phyloP scores from a whole-genome alignment of 352 stramenopile genomes.

The Globisporangium solare region DNA sequence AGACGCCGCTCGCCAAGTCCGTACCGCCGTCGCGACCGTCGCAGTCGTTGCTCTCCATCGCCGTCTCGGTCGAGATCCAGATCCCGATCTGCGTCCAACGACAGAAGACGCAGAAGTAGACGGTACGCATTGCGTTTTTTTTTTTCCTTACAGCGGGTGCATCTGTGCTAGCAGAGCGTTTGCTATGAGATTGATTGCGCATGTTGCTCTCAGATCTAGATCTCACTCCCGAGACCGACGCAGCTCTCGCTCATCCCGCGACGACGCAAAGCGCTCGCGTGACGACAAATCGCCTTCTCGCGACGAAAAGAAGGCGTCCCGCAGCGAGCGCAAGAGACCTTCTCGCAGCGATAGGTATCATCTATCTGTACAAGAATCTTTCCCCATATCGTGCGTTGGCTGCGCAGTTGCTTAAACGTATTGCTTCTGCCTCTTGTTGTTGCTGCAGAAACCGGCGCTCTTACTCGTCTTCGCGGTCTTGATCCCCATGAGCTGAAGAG shows the following conservation, averaged over 20 bases:
- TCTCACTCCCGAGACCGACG: slow-evolving; percentile 4
- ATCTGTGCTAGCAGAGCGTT: not conserved
- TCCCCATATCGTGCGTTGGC: too few relatives aligned
- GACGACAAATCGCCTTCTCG: slow-evolving; percentile 6
- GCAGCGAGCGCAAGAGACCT: not conserved
- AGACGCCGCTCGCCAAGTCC: slow-evolving; percentile 11
- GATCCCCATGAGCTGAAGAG: not conserved
- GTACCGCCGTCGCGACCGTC: slow-evolving; percentile 18
- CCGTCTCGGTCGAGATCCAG: slow-evolving; percentile 13
- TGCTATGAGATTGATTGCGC: not conserved
- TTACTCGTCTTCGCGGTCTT: slow-evolving; percentile 3
- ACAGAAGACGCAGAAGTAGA: slow-evolving; percentile 1
- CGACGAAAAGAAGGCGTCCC: not conserved
- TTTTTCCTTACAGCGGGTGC: too few relatives aligned
- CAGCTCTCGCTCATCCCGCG: slow-evolving; percentile 18
- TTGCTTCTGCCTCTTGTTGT: not conserved
- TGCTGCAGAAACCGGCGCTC: slow-evolving; percentile 3
- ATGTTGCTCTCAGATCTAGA: slow-evolving; percentile 3
- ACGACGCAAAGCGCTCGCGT: not conserved
- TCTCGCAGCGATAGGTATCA: slow-evolving; percentile 5
- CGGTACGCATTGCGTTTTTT: slow-evolving; percentile 1
- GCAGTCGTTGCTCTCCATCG: slow-evolving; percentile 17
- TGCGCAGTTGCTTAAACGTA: too few relatives aligned
- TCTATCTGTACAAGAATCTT: too few relatives aligned
- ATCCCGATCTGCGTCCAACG: slow-evolving; percentile 12